These are phyloP conservation scores for Talaromyces sp. DNA, from an alignment of 2,329 filamentous ascomycete genomes.

Conservation along the genomic window DNA sequence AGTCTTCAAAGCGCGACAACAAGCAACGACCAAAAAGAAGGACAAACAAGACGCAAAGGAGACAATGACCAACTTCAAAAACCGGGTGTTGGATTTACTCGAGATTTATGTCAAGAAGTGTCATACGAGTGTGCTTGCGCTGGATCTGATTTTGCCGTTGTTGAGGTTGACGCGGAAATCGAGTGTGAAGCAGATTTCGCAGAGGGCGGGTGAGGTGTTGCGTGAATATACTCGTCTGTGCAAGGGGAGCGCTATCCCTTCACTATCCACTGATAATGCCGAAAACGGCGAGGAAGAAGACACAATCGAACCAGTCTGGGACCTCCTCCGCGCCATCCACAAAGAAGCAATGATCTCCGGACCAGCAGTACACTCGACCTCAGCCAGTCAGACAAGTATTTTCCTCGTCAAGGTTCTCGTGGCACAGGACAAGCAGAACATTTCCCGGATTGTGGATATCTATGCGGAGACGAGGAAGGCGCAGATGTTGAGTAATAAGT, in stretches of 20 bases:
- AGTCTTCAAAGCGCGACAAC: slow-evolving; percentile 77
- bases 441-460: slow-evolving; percentile 60
- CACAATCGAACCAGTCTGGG: slow-evolving; percentile 48
- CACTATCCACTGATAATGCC: slow-evolving; percentile 32
- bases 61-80: slow-evolving; percentile 91
- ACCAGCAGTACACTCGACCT: slow-evolving; percentile 69
- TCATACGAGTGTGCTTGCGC: slow-evolving; percentile 63
- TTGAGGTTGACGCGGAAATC: slow-evolving; percentile 76
- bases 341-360: slow-evolving; percentile 55
- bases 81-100: slow-evolving; percentile 83
- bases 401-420: slow-evolving; percentile 46
- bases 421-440: slow-evolving; percentile 49
- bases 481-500: slow-evolving; percentile 59
- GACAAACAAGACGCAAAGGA: slow-evolving; percentile 85
- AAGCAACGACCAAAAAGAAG: slow-evolving; percentile 70
- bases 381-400: slow-evolving; percentile 63
- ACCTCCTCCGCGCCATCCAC: slow-evolving; percentile 66
- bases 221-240: slow-evolving; percentile 68
- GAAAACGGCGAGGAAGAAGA: slow-evolving; percentile 2
- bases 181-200: slow-evolving; percentile 69
- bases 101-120: slow-evolving; percentile 81
- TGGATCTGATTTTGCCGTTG: slow-evolving; percentile 72
- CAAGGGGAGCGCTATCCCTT: slow-evolving; percentile 48
- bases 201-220: slow-evolving; percentile 71
- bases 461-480: slow-evolving; percentile 62